phyloP scores from a whole-genome alignment of 352 stramenopile genomes.

The Pythium chondricola region DNA sequence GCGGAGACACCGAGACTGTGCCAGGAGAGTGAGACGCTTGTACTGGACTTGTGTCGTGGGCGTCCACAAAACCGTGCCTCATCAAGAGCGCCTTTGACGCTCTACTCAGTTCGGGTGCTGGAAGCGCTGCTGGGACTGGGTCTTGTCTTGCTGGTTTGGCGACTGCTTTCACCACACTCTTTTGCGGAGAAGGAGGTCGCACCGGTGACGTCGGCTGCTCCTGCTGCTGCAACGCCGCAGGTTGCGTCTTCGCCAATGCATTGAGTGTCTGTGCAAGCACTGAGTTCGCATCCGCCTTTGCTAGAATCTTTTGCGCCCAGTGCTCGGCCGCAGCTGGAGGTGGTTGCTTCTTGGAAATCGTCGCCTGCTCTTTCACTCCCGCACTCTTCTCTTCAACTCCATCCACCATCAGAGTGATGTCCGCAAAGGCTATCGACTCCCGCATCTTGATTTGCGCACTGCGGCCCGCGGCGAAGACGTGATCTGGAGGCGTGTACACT shows the following conservation, averaged over 20 bases:
- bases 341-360: constrained; percentile 17
- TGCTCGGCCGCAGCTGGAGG: constrained; percentile 27
- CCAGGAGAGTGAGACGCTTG: background rate
- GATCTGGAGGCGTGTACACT: constrained; percentile 57
- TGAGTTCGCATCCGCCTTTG: constrained; percentile 46
- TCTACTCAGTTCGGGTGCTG: constrained; percentile 59
- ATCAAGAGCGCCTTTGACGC: constrained; percentile 82
- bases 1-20: background rate
- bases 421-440: constrained; percentile 63
- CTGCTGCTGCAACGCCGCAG: background rate
- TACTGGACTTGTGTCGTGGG: constrained; percentile 23
- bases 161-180: background rate
- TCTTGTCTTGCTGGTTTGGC: constrained; percentile 20
- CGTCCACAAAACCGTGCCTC: constrained; percentile 78
- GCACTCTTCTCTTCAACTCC: constrained; percentile 16
- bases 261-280: constrained; percentile 57
- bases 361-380: too few relatives aligned
- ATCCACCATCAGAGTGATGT: constrained; percentile 44
- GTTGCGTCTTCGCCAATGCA: constrained; percentile 29
- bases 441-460: constrained; percentile 14
- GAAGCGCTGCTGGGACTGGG: background rate
- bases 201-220: constrained; percentile 11
- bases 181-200: constrained; percentile 10
- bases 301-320: constrained; percentile 55
- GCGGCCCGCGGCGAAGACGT: constrained; percentile 14